Evolutionary conservation across 139 green algal genomes (phyloP), one percentile per base, ranked within the genome.

Genomic region (Diplosphaera chodatii): DNA sequence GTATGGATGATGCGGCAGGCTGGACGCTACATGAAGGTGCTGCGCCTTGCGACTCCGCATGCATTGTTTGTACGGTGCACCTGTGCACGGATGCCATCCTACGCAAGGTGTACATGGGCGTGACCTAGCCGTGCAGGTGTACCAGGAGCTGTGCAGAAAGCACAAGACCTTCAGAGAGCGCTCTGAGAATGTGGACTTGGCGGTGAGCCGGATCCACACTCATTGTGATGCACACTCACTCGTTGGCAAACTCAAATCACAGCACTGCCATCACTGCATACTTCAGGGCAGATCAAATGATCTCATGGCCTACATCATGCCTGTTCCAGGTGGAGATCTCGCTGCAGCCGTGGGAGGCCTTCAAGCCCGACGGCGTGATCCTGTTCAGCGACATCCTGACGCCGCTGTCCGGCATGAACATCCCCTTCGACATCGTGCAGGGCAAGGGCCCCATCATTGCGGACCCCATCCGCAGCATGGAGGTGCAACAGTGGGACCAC

Each of bases 1-100:
- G 91, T 97, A 22, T 98, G 94, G 94, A 97, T 98, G 93, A 98
- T 98, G 94, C 87, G 94, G 22, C 94, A 98, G 84, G 94, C 94
- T 23, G 94, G 94, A 10, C 87, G 93, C 15, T 97, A 97, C 87
- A 94, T 95, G 91, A 95, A 96, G 85, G 91, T 92, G n/a, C n/a
- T n/a, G n/a, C n/a, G n/a, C n/a, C n/a, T n/a, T n/a, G n/a, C n/a
- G n/a, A n/a, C n/a, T n/a, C n/a, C n/a, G n/a, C n/a, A n/a, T n/a
- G n/a, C n/a, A n/a, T n/a, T n/a, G n/a, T n/a, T n/a, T n/a, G n/a
- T n/a, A n/a, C n/a, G n/a, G n/a, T n/a, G n/a, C n/a, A n/a, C n/a
- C n/a, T n/a, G n/a, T n/a, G n/a, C n/a, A n/a, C n/a, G n/a, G n/a
- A n/a, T n/a, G n/a, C n/a, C n/a, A n/a, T n/a, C n/a, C n/a, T n/a